Percentiles rank a stretch among this genome's conserved stretches.
phyloP scores from a whole-genome alignment of 108 stramenopile species.

The Nitzschia palea region DNA sequence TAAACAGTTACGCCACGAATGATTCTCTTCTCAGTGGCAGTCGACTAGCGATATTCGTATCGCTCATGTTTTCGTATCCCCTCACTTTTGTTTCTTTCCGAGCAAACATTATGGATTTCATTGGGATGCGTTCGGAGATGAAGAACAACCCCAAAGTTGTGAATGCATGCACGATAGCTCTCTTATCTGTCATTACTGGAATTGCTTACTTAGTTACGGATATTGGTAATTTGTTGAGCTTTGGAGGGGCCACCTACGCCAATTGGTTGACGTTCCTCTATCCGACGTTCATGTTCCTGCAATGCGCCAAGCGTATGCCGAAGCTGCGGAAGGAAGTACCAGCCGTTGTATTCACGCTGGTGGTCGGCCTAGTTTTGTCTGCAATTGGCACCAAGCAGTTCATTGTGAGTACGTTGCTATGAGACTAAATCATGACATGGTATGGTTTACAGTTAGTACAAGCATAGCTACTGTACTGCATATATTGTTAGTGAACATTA shows the following conservation, averaged over 20 bases:
- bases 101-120: constrained; percentile 71
- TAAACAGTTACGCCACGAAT: constrained; percentile 83
- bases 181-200: constrained; percentile 54
- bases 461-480: too few relatives aligned
- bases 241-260: constrained; percentile 87
- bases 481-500: too few relatives aligned
- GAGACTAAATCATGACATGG: too few relatives aligned
- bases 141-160: constrained; percentile 20
- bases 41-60: constrained; percentile 78
- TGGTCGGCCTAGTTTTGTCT: neutral
- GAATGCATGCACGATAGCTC: constrained; percentile 46
- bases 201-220: constrained; percentile 63
- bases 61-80: constrained; percentile 89
- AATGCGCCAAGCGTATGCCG: constrained; percentile 2
- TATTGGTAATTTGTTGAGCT: constrained; percentile 70
- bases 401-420: constrained; percentile 2
- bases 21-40: constrained; percentile 75
- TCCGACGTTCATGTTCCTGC: constrained; percentile 83
- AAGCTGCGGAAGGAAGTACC: neutral
- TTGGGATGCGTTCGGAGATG: constrained; percentile 18
- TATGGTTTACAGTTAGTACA: too few relatives aligned
- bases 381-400: constrained; percentile 2
- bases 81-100: constrained; percentile 80
- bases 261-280: constrained; percentile 88
- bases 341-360: neutral